phyloP scores from a whole-genome alignment of 108 stramenopile genomes.

The Epipyxis sp. region DNA sequence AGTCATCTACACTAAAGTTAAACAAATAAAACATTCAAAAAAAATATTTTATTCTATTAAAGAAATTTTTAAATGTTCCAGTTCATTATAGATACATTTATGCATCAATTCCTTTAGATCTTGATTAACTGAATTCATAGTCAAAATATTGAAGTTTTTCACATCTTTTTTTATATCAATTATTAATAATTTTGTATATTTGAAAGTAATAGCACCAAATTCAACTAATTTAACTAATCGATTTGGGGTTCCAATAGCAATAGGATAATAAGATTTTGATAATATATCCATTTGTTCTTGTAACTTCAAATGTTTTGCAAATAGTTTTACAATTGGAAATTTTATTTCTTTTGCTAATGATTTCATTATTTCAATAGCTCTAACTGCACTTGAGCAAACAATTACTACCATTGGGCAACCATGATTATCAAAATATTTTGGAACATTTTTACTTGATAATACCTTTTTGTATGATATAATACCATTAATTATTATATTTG shows the following conservation, averaged over 20 bases:
- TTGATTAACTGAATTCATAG: background rate
- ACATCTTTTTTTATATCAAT: slow-evolving; percentile 13
- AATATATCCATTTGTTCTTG: slow-evolving; percentile 48
- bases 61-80: background rate
- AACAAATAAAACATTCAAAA: too few relatives aligned
- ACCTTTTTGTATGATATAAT: background rate
- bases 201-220: slow-evolving; percentile 8
- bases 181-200: background rate
- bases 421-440: background rate
- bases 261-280: slow-evolving; percentile 42
- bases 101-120: background rate
- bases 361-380: slow-evolving; percentile 30
- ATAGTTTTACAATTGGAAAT: slow-evolving; percentile 49
- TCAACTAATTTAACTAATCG: slow-evolving; percentile 27
- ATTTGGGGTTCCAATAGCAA: slow-evolving; percentile 42
- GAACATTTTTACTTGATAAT: background rate
- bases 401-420: slow-evolving; percentile 25
- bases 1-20: too few relatives aligned
- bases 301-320: slow-evolving; percentile 49
- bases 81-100: background rate
- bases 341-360: background rate
- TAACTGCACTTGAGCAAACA: slow-evolving; percentile 10
- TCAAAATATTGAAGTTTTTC: slow-evolving; percentile 9
- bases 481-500: background rate
- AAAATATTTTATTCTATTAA: background rate